These are phyloP conservation scores for Collybiopsis confluens DNA, from an alignment of 768 basidiomycete species.

Conservation along the genomic window DNA sequence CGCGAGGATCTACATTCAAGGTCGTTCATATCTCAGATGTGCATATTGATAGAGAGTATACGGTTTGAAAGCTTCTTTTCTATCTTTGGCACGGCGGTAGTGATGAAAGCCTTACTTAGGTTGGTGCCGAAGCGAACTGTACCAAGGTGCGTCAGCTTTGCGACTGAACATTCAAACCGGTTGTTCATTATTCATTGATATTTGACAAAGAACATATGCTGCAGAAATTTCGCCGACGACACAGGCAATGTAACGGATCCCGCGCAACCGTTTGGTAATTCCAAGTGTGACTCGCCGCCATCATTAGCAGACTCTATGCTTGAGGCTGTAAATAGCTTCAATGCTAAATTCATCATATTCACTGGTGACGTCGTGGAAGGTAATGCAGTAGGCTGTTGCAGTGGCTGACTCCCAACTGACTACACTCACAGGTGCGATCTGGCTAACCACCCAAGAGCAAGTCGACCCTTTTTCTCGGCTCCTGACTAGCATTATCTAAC, in stretches of 20 bases:
- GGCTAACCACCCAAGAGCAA: constrained; percentile 25
- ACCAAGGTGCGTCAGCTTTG: constrained; percentile 22
- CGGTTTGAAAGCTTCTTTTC: constrained; percentile 14
- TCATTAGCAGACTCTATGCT: constrained; percentile 33
- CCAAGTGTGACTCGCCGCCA: constrained; percentile 31
- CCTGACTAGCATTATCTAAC: neutral
- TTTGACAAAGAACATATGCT: constrained; percentile 25
- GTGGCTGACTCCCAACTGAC: neutral
- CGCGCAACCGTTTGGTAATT: constrained; percentile 27
- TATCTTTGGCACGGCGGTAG: neutral
- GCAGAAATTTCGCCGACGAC: constrained; percentile 24
- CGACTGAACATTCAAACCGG: too few species aligned
- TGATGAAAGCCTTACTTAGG: constrained; percentile 12
- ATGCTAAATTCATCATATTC: constrained; percentile 29
- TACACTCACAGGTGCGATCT: constrained; percentile 19
- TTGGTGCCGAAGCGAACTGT: constrained; percentile 32
- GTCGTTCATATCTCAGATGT: constrained; percentile 36
- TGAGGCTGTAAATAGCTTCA: constrained; percentile 20
- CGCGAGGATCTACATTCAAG: constrained; percentile 21
- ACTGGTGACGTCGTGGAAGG: constrained; percentile 38
- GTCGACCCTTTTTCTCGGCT: constrained; percentile 1
- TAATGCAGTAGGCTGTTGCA: neutral
- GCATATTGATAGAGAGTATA: constrained; percentile 34
- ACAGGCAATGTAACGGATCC: constrained; percentile 20
- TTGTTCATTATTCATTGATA: neutral